Percentiles rank a stretch among this genome's conserved stretches.
These are phyloP conservation scores for Blepharisma undulans DNA, from an alignment of 169 alveolate genomes.

Conservation along the genomic window DNA sequence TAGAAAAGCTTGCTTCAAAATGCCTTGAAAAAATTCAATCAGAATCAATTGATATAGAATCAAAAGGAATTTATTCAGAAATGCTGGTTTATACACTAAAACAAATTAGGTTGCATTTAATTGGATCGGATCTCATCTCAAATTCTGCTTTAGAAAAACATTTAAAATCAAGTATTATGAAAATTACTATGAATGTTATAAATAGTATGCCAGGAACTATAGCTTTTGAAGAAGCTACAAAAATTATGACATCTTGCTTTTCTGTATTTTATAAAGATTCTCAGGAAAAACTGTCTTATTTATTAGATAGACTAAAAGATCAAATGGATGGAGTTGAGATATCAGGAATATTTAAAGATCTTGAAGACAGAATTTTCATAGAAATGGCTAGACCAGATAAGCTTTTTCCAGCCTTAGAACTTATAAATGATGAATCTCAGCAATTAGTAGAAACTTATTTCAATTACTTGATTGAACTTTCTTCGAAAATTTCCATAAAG, in stretches of 20 bases:
- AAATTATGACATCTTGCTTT: background rate
- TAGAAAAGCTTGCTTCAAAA: background rate
- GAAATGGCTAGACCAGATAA: conserved; percentile 23
- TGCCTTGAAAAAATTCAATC: background rate
- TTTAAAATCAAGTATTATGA: background rate
- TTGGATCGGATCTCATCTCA: background rate
- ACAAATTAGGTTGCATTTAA: background rate
- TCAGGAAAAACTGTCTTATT: background rate
- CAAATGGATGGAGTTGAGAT: background rate
- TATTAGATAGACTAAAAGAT: background rate
- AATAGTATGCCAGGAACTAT: background rate
- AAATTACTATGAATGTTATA: background rate
- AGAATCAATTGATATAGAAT: background rate
- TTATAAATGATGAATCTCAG: background rate
- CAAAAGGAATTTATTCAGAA: background rate
- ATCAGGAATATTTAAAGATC: background rate
- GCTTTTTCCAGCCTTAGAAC: background rate
- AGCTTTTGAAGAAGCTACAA: background rate
- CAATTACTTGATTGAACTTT: background rate
- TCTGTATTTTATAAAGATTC: background rate
- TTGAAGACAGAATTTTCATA: background rate
- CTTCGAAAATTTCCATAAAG: background rate
- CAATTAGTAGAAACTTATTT: background rate
- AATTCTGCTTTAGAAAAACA: background rate
- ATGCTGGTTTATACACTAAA: background rate